Evolutionary conservation across 495 filamentous ascomycete species (phyloP), one percentile per base, ranked within the genome.

Genomic region (Neurospora terricola): DNA sequence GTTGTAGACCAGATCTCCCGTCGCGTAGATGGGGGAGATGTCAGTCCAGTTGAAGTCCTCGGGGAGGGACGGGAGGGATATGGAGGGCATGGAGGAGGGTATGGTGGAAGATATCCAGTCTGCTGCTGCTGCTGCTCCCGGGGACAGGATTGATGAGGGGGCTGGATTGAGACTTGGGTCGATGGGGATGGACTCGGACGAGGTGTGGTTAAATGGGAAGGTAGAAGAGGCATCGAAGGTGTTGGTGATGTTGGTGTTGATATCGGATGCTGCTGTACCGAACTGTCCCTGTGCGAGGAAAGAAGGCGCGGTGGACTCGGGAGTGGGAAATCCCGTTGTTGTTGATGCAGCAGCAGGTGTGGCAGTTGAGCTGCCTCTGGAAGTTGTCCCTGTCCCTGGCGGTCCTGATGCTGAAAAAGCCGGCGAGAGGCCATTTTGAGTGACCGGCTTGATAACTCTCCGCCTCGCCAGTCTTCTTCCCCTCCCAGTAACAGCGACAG

Each of bases 21-120:
- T 87, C 0, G 87, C 84, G 68, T 85, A 88, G 45, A 88, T 84
- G n/a, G 87, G 85, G 74, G 84, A 78, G 69, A 88, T 80, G 45
- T 78, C 77, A 37, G 83, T 76, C 76, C 87, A 87, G 73, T 85
- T 82, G 71, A 85, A 84, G 71, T 82, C 78, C 14, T 75, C 78
- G 0, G 82, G 82, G n/a, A 83, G 72, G n/a, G 77, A 71, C 77
- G 79, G 81, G 37, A 81, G 78, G 12, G 38, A 74, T 59, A 68
- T 74, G 70, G 39, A 77, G 12, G 38, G 73, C 69, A 68, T 74
- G 70, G 39, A 77, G 70, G 38, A 75, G 62, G 39, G 69, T 9
- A 23, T 9, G 0, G 5, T 59, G 8, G 73, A 48, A 12, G 30
- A 34, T 34, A 34, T 34, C 30, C 30, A 34, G 30, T 34, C 30